Evolutionary conservation across 257 asterid species (phyloP).

Genomic region (Jaltomata sinuosa): DNA sequence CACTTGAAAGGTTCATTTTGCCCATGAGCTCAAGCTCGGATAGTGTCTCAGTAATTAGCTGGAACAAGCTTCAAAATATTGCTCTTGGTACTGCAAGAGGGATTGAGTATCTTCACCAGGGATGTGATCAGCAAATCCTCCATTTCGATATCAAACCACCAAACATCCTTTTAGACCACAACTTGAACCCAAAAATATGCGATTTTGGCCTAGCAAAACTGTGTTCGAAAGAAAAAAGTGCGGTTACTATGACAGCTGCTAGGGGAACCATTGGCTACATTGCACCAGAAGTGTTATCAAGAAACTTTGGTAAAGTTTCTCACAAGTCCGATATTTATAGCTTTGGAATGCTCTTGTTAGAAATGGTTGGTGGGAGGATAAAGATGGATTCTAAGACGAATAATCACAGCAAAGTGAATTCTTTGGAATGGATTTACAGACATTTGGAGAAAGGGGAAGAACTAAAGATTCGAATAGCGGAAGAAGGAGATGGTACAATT

Average conservation of each 20-base stretch:
- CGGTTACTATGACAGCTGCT: background rate
- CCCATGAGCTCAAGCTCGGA: background rate
- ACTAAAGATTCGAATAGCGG: background rate
- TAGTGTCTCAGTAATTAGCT: background rate
- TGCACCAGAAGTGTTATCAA: background rate
- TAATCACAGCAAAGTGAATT: background rate
- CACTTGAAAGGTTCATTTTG: background rate
- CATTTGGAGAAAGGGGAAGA: background rate
- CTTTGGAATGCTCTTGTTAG: background rate
- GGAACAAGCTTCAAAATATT: background rate
- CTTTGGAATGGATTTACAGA: background rate
- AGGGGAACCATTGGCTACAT: background rate
- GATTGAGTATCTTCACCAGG: slow-evolving; percentile 3
- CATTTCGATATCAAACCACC: background rate
- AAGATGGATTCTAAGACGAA: background rate
- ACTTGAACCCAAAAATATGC: background rate
- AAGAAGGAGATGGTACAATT: background rate
- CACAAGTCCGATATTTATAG: background rate
- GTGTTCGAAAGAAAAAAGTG: background rate
- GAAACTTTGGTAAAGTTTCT: background rate
- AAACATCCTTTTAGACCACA: background rate
- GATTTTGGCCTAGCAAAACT: background rate
- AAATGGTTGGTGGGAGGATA: background rate
- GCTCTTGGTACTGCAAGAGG: background rate
- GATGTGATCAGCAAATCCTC: background rate